A percentile compares a stretch with the other conserved stretches of the same genome.
These are phyloP conservation scores for Fusarium anthophilum DNA, from an alignment of 2,329 filamentous ascomycete species.

Conservation along the genomic window DNA sequence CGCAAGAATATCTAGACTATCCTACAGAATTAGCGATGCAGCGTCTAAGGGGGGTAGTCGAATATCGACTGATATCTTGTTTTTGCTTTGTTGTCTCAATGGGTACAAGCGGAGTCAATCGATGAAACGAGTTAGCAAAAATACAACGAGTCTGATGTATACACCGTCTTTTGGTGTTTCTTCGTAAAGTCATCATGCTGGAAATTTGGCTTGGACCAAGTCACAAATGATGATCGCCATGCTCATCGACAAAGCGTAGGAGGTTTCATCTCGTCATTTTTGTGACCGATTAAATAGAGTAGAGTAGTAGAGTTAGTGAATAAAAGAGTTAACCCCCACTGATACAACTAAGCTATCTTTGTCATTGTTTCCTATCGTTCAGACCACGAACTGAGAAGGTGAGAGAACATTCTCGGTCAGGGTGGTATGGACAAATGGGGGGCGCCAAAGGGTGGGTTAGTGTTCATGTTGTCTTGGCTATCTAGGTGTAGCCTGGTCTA, in stretches of 20 bases:
- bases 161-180: conserved; percentile 34
- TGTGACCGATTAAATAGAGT: not conserved
- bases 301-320: not conserved
- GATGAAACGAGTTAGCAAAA: not conserved
- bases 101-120: not conserved
- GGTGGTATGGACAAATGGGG: conserved; percentile 29
- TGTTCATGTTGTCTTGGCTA: conserved; percentile 37
- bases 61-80: not conserved
- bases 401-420: conserved; percentile 14
- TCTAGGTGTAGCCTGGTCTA: conserved; percentile 21
- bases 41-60: not conserved
- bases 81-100: not conserved
- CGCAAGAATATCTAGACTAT: not conserved
- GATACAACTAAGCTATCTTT: conserved; percentile 21
- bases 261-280: conserved; percentile 24
- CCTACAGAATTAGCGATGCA: not conserved
- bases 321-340: conserved; percentile 8
- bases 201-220: not conserved
- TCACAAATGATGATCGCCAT: conserved; percentile 22
- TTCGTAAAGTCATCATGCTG: not conserved
- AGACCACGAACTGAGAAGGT: conserved; percentile 9
- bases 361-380: conserved; percentile 37
- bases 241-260: not conserved
- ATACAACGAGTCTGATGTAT: not conserved
- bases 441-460: conserved; percentile 20